A percentile compares a stretch with the other conserved stretches of the same genome.
These are phyloP conservation scores for Chytriomyces sp. DNA, from an alignment of 192 early-diverging fungal species.

Conservation along the genomic window DNA sequence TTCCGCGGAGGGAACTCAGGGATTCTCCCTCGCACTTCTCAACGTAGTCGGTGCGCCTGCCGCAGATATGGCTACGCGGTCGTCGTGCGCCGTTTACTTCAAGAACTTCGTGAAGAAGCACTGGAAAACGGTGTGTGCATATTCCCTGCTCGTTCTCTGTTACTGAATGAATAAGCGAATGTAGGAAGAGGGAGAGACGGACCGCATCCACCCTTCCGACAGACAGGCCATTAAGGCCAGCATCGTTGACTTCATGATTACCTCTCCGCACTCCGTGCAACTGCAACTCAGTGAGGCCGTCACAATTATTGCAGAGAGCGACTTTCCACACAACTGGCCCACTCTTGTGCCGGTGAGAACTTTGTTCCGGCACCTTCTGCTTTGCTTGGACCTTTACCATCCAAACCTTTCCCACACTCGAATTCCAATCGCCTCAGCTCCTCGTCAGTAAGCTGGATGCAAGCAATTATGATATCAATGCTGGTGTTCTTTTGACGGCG, in stretches of 20 bases:
- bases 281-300: constrained; percentile 90
- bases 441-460: constrained; percentile 76
- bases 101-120: constrained; percentile 94
- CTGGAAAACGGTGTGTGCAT: constrained; percentile 66
- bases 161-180: background rate
- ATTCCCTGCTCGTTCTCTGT: background rate
- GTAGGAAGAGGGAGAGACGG: constrained; percentile 53
- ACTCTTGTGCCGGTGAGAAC: constrained; percentile 60
- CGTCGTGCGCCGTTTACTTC: constrained; percentile 87
- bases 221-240: constrained; percentile 78
- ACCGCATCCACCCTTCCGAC: constrained; percentile 64
- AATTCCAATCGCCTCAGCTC: background rate
- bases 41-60: constrained; percentile 68
- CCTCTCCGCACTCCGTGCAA: constrained; percentile 76
- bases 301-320: constrained; percentile 87
- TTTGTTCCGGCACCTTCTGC: background rate
- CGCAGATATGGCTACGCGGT: constrained; percentile 65
- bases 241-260: constrained; percentile 85
- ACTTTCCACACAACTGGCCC: constrained; percentile 92
- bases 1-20: constrained; percentile 38
- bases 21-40: constrained; percentile 74
- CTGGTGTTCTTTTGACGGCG: constrained; percentile 89
- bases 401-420: background rate
- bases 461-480: constrained; percentile 78
- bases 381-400: background rate